These are phyloP conservation scores for Scedosporium dehoogii DNA, from an alignment of 2,329 filamentous ascomycete species.

Conservation along the genomic window DNA sequence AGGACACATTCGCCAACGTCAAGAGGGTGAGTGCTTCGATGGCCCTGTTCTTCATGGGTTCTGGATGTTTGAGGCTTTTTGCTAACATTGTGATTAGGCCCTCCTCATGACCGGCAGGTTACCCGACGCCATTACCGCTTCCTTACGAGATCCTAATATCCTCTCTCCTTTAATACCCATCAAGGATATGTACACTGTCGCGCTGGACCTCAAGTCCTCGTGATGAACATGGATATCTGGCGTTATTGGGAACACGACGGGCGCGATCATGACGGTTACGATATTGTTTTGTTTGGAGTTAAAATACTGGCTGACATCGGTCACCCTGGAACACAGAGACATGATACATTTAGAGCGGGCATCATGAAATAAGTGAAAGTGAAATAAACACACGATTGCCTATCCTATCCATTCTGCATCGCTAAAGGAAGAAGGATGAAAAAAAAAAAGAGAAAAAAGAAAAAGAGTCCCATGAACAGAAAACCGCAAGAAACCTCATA, in stretches of 20 bases:
- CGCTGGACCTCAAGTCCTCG: constrained; percentile 10
- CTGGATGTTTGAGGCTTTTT: not conserved
- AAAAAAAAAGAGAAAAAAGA: not conserved
- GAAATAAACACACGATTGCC: not conserved
- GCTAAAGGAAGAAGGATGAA: not conserved
- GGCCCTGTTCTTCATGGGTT: not conserved
- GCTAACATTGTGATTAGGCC: constrained; percentile 23
- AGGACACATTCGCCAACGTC: constrained; percentile 69
- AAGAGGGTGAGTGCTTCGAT: constrained; percentile 47
- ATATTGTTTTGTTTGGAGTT: not conserved
- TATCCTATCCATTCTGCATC: not conserved
- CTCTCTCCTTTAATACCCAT: constrained; percentile 60
- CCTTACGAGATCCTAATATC: constrained; percentile 70
- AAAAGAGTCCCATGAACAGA: not conserved
- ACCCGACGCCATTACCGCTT: constrained; percentile 65
- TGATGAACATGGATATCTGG: not conserved
- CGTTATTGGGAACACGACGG: not conserved
- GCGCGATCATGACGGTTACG: not conserved
- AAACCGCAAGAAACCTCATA: not conserved
- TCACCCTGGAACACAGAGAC: too few species aligned
- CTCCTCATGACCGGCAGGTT: constrained; percentile 37
- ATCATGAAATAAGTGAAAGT: not conserved
- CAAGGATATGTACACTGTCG: constrained; percentile 58
- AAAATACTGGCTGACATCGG: not conserved
- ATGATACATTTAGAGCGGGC: too few species aligned